phyloP scores from a whole-genome alignment of 495 filamentous ascomycete species.

The Parathielavia appendiculata region DNA sequence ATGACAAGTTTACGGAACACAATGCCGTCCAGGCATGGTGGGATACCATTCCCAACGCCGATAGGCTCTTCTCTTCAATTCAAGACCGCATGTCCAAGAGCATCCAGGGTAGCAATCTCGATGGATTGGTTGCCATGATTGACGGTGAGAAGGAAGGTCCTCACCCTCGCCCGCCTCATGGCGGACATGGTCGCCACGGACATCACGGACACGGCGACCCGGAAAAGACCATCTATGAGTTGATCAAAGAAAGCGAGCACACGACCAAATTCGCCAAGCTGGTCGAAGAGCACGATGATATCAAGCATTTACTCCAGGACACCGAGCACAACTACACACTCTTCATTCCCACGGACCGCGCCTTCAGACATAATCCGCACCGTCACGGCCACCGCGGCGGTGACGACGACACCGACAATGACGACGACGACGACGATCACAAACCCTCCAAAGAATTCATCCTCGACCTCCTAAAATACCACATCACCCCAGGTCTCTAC shows the following conservation, averaged over 20 bases:
- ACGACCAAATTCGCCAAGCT: conserved; percentile 69
- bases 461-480: conserved; percentile 62
- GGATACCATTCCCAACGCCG: conserved; percentile 20
- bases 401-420: background rate
- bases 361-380: conserved; percentile 63
- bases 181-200: conserved; percentile 16
- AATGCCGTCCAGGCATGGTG: conserved; percentile 15
- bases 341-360: conserved; percentile 72
- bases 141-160: conserved; percentile 17
- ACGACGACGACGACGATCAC: conserved; percentile 1
- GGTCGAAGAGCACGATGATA: conserved; percentile 62
- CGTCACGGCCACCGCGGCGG: conserved; percentile 29
- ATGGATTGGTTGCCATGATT: conserved; percentile 37
- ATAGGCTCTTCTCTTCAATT: conserved; percentile 17
- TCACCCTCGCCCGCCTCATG: conserved; percentile 5
- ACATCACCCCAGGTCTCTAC: conserved; percentile 60
- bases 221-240: conserved; percentile 72
- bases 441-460: conserved; percentile 56
- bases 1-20: background rate
- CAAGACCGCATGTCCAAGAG: conserved; percentile 16
- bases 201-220: conserved; percentile 31
- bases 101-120: conserved; percentile 1
- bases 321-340: conserved; percentile 67
- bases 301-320: conserved; percentile 65
- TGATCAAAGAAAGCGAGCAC: conserved; percentile 67